Evolutionary conservation across 345 rosid genomes (phyloP), one percentile per base, ranked within the genome.

Genomic region (Limnanthes douglasii): DNA sequence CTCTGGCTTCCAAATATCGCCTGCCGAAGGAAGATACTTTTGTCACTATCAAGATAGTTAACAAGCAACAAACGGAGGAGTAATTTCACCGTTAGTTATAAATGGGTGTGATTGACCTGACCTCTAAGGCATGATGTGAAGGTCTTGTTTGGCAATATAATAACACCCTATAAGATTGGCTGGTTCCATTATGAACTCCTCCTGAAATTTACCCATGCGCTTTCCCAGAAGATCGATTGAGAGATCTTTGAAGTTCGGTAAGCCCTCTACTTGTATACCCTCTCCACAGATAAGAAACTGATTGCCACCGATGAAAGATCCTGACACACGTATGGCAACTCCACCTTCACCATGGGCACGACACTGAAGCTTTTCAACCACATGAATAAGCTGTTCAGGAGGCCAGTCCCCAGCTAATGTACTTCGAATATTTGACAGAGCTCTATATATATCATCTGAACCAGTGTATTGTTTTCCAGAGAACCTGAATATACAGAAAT

Each of bases 241-340:
- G 24, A 83, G 82, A 62, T 88, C 95, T 55, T 66, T 73, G 41
- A 83, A 64, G 70, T 74, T 72, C 0, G 90, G 90, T 67, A 76
- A 59, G 31, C 95, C 97, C 46, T 88, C 93, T 10, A 65, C 93
- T 54, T 88, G 95, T 52, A 88, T 46, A 21, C 97, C 93, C 37
- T 83, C 86, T 5, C 97, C 97, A 25, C 97, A 88, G 2, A 88
- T 83, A 35, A 88, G 74, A 56, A 83, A 88, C 51, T 83, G 93
- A 36, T 83, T 72, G 34, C 97, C 97, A 0, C 65, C 39, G 20
- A 88, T 83, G 21, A 88, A 73, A n/a, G 95, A 83, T 31, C 97
- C 95, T 0, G 63, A 65, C 4, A 79, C 86, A 2, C 95, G 93
- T 26, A 88, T 72, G 8, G 60, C 78, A 13, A 88, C 64, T 19